A percentile compares a stretch with the other conserved stretches of the same genome.
These are phyloP conservation scores for Clarkia xantiana DNA, from an alignment of 345 rosid genomes.

Conservation along the genomic window DNA sequence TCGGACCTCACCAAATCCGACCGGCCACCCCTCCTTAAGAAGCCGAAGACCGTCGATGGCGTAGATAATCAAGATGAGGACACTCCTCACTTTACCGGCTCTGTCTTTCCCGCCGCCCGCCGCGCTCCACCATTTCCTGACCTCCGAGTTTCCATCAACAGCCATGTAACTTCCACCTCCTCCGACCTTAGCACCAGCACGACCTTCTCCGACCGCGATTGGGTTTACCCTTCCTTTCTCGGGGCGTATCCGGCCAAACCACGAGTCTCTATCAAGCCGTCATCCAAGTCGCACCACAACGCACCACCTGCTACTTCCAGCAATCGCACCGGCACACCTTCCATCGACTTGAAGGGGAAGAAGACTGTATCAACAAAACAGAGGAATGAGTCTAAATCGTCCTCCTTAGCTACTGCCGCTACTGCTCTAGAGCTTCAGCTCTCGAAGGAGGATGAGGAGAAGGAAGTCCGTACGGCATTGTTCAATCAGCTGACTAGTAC, in stretches of 20 bases:
- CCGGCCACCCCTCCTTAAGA: slow-evolving; percentile 41
- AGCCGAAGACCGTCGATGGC: slow-evolving; percentile 25
- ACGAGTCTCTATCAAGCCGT: slow-evolving; percentile 22
- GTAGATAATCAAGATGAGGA: neutral
- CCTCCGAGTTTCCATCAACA: slow-evolving; percentile 23
- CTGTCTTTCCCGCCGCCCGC: slow-evolving; percentile 45
- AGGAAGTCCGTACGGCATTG: slow-evolving; percentile 10
- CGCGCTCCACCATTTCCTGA: slow-evolving; percentile 18
- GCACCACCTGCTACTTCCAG: slow-evolving; percentile 1
- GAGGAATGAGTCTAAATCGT: neutral
- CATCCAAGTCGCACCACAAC: slow-evolving; percentile 11
- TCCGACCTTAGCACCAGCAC: slow-evolving; percentile 1
- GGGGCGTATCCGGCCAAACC: slow-evolving; percentile 35
- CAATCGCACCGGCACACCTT: slow-evolving; percentile 5
- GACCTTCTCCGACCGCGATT: slow-evolving; percentile 35
- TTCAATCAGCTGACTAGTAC: neutral
- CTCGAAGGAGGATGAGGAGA: slow-evolving; percentile 14
- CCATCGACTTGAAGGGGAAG: slow-evolving; percentile 12
- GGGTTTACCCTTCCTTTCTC: slow-evolving; percentile 50
- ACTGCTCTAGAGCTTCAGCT: slow-evolving; percentile 8
- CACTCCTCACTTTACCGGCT: slow-evolving; percentile 45
- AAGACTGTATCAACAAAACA: slow-evolving; percentile 8
- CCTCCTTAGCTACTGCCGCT: neutral
- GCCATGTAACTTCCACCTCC: slow-evolving; percentile 4
- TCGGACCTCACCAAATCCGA: slow-evolving; percentile 21